Base-by-base conservation (phyloP, 148 eudicot species). In the Silene latifolia region DNA sequence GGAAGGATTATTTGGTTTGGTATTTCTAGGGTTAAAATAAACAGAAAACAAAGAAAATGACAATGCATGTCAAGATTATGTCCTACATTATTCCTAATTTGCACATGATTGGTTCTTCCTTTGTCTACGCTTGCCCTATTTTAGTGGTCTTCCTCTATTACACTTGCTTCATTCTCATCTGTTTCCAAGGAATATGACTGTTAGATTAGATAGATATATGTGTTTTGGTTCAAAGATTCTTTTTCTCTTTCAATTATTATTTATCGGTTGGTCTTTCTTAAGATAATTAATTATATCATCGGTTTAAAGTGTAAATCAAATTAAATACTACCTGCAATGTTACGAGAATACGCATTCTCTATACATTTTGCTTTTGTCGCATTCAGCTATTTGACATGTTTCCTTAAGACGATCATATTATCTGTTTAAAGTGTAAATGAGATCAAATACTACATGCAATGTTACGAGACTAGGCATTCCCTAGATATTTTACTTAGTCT, bases 31-130 rank as follows among this genome's bases (percentile, higher is more conserved):
- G n/a, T 7, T 18, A 4, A 3, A 17, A 10, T 27, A 42, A 66
- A 6, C 1, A 18, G 0, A 68, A 46, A 46, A 68, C 32, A 46
- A 68, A 57, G 74, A 8, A 72, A 20, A 57, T 57, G 64, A 56
- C 72, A 71, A 13, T 19, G 73, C 71, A 72, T 64, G 80, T 78
- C 58, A 72, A 72, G 65, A 35, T 23, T 63, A 73, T 78, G 76
- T 27, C 80, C 83, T 80, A 82, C 84, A 78, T 56, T 66, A 74
- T 74, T 82, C 84, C 76, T 27, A 71, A 74, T 70, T 23, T 47
- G n/a, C 84, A 82, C 84, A 82, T 82, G 84, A 75, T 82, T 82
- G 81, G 84, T 82, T 73, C 75, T 82, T 74, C 79, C 81, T 15
- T 79, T 78, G 81, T 78, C 81, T 73, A 73, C 77, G 77, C 63